A percentile compares a stretch with the other conserved stretches of the same genome.
Conservation (phyloP, 345 rosid genomes). For the Chamaenerion angustifolium region DNA sequence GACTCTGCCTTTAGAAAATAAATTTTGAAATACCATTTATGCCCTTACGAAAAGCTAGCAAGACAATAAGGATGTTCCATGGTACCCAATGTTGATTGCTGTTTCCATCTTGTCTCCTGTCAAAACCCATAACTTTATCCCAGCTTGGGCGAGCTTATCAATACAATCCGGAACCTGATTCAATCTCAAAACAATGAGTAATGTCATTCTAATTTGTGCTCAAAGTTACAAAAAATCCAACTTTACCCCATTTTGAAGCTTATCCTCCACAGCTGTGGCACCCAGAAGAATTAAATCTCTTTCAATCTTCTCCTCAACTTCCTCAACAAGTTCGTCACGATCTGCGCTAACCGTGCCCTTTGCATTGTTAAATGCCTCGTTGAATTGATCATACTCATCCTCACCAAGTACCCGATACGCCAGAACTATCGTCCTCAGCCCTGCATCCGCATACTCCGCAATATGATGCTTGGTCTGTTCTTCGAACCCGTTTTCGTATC, state of each 20-base stretch:
- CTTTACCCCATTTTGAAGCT: slow-evolving; percentile 86
- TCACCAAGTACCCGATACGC: slow-evolving; percentile 77
- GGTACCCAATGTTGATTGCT: slow-evolving; percentile 83
- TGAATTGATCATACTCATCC: slow-evolving; percentile 57
- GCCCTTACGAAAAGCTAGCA: no score
- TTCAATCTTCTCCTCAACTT: slow-evolving; percentile 58
- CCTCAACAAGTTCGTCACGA: slow-evolving; percentile 60
- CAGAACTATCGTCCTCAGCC: slow-evolving; percentile 84
- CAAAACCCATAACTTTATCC: slow-evolving; percentile 89
- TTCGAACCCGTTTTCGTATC: slow-evolving; percentile 38
- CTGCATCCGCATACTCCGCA: slow-evolving; percentile 81
- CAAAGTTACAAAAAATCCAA: neutral
- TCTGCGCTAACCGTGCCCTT: slow-evolving; percentile 46
- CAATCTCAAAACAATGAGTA: neutral
- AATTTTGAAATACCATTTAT: no score
- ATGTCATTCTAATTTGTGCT: neutral
- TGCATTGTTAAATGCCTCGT: slow-evolving; percentile 50
- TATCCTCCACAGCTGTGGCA: slow-evolving; percentile 94
- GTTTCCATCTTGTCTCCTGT: slow-evolving; percentile 99
- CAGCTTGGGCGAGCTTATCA: slow-evolving; percentile 94
- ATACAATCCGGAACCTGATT: slow-evolving; percentile 93
- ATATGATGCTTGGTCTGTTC: slow-evolving; percentile 57
- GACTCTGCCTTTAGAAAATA: no score
- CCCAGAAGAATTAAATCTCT: slow-evolving; percentile 73
- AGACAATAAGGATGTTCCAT: neutral